Conservation (phyloP, 2,329 filamentous ascomycete genomes). For the Fusarium sp. region DNA sequence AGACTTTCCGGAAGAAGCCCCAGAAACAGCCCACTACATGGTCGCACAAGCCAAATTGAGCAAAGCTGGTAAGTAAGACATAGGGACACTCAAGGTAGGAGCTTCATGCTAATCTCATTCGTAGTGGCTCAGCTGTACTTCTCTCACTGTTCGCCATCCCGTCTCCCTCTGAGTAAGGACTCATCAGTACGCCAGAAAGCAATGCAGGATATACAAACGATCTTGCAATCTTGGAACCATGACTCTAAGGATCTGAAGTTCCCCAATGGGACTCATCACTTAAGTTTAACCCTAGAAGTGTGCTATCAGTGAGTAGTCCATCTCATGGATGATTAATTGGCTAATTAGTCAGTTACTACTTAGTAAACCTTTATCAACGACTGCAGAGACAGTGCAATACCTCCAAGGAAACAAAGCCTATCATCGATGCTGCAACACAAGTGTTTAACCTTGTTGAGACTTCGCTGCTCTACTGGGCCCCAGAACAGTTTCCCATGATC, state of each 20-base stretch:
- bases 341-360: background rate
- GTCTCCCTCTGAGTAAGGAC: accelerated
- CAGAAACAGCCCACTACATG: background rate
- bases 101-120: background rate
- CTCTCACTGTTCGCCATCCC: background rate
- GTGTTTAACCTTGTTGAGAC: background rate
- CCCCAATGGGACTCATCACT: background rate
- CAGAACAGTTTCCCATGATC: background rate
- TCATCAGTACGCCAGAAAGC: background rate
- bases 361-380: background rate
- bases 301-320: constrained; percentile 1
- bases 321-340: accelerated
- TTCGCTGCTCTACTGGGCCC: background rate
- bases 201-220: background rate
- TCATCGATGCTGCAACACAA: accelerated
- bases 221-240: background rate
- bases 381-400: background rate
- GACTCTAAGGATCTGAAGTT: background rate
- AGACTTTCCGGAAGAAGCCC: background rate
- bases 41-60: background rate
- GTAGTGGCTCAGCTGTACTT: constrained; percentile 6
- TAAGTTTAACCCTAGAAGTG: background rate
- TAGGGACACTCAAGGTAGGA: accelerated
- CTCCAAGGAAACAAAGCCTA: accelerated
- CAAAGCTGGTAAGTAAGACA: background rate